Evolutionary conservation across 495 filamentous ascomycete species (phyloP).

Genomic region (Penicillium diatomitis): DNA sequence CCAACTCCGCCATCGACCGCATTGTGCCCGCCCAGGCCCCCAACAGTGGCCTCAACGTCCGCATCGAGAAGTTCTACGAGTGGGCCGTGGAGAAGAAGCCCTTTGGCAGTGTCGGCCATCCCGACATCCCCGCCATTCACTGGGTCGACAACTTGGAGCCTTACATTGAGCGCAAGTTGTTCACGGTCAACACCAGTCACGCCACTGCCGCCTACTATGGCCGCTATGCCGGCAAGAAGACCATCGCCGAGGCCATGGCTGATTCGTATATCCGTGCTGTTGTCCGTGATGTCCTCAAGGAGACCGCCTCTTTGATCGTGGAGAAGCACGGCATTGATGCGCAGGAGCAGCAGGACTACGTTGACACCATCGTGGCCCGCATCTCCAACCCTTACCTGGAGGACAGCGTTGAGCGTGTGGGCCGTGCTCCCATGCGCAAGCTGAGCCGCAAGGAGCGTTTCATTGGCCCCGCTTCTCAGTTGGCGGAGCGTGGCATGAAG

Average conservation of each 20-base stretch:
- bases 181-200: conserved; percentile 97
- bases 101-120: conserved; percentile 56
- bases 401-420: conserved; percentile 89
- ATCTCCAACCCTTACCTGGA: conserved; percentile 94
- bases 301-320: conserved; percentile 78
- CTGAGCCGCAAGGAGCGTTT: conserved; percentile 88
- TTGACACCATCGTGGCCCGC: conserved; percentile 80
- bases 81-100: conserved; percentile 89
- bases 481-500: conserved; percentile 68
- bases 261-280: conserved; percentile 59
- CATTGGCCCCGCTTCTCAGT: conserved; percentile 78
- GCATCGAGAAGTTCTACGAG: conserved; percentile 96
- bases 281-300: conserved; percentile 64
- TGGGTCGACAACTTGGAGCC: conserved; percentile 86
- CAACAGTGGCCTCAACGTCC: conserved; percentile 75
- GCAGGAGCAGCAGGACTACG: conserved; percentile 78
- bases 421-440: conserved; percentile 89
- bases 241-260: conserved; percentile 74
- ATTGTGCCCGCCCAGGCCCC: conserved; percentile 86
- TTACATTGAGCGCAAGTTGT: conserved; percentile 98
- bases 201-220: conserved; percentile 97
- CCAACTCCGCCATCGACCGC: conserved; percentile 95
- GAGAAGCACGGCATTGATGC: conserved; percentile 72
- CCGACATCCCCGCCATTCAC: conserved; percentile 76
- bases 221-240: conserved; percentile 68